Percentiles rank a stretch among this genome's conserved stretches.
Evolutionary conservation across 495 filamentous ascomycete species (phyloP).

Genomic region (Neurospora sp.): DNA sequence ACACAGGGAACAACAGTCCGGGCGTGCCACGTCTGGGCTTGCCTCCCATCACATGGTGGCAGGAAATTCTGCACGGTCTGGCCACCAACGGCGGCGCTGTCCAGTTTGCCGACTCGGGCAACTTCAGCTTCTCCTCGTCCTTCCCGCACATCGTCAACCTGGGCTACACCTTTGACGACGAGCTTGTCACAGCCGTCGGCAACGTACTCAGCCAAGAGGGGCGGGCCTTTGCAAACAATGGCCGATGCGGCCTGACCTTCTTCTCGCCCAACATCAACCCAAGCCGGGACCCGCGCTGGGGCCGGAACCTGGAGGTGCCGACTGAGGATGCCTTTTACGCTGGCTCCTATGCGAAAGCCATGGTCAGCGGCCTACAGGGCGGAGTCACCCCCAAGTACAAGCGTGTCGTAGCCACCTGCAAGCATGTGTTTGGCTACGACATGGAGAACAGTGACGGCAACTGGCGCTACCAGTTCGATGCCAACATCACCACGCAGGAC

Average conservation of each 20-base stretch:
- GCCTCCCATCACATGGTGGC: too few species aligned
- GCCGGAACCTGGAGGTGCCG: conserved; percentile 4
- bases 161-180: conserved; percentile 33
- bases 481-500: conserved; percentile 24
- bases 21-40: too few species aligned
- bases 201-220: conserved; percentile 44
- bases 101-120: conserved; percentile 11
- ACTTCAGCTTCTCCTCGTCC: conserved; percentile 28
- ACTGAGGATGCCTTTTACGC: conserved; percentile 28
- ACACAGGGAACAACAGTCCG: conserved; percentile 10
- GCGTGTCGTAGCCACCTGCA: conserved; percentile 50
- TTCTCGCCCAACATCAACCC: conserved; percentile 58
- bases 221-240: conserved; percentile 50
- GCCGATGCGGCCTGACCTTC: conserved; percentile 43
- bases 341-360: conserved; percentile 34
- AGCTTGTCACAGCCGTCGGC: conserved; percentile 24
- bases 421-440: conserved; percentile 55
- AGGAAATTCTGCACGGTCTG: too few species aligned
- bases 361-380: conserved; percentile 52
- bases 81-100: conserved; percentile 4
- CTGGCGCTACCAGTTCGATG: conserved; percentile 21
- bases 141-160: conserved; percentile 31
- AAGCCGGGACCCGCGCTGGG: conserved; percentile 36
- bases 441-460: conserved; percentile 34
- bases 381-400: conserved; percentile 8